Evolutionary conservation across 1,284 basidiomycete species (phyloP).

Genomic region (Microbotryum lychnidis-dioicae): DNA sequence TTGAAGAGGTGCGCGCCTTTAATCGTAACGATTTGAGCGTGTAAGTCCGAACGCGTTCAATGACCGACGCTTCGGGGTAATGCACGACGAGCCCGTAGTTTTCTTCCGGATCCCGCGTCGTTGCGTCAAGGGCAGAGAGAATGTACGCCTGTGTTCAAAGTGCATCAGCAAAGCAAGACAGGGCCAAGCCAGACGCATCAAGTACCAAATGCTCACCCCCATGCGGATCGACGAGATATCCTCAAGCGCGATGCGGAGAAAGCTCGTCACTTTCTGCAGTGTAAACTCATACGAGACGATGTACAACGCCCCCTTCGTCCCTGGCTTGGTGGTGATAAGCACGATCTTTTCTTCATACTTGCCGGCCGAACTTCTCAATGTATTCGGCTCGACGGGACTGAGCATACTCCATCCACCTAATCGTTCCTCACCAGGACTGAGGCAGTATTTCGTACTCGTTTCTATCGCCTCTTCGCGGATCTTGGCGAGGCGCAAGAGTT

Average conservation of each 20-base stretch:
- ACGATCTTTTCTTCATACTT: conserved; percentile 89
- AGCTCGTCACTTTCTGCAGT: conserved; percentile 48
- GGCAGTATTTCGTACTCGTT: conserved; percentile 67
- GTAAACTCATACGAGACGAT: conserved; percentile 32
- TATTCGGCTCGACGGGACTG: conserved; percentile 66
- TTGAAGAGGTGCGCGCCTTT: conserved; percentile 1
- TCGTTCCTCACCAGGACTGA: conserved; percentile 69
- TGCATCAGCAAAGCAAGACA: conserved; percentile 7
- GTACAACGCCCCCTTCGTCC: conserved; percentile 23
- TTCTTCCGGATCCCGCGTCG: conserved; percentile 66
- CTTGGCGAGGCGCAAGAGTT: conserved; percentile 74
- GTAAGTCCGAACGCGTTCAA: conserved; percentile 64
- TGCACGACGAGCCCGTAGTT: conserved; percentile 75
- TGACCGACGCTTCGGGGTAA: conserved; percentile 60
- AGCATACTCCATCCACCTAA: conserved; percentile 87
- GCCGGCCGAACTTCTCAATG: conserved; percentile 50
- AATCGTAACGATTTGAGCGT: conserved; percentile 50
- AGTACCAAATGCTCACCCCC: neutral
- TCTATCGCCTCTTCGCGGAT: conserved; percentile 85
- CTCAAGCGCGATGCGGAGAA: neutral
- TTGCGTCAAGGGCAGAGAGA: conserved; percentile 78
- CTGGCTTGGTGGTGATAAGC: conserved; percentile 46
- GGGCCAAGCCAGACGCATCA: conserved; percentile 5
- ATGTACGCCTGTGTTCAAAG: conserved; percentile 75
- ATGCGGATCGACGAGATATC: conserved; percentile 4